Base-by-base conservation (phyloP, 2,329 filamentous ascomycete genomes). In the Passalora sequoiae region DNA sequence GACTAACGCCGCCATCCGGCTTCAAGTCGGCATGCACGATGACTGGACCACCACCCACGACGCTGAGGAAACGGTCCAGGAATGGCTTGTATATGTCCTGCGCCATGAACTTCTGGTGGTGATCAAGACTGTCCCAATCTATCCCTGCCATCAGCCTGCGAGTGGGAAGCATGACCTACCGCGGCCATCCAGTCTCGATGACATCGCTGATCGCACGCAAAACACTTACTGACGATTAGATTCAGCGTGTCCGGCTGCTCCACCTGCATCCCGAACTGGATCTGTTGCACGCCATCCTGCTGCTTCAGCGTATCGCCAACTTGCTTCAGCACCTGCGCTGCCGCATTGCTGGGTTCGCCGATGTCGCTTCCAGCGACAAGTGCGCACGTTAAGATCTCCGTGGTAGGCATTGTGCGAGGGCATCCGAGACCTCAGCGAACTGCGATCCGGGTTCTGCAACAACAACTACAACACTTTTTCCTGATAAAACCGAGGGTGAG, bases 51-150 rank as follows among this genome's bases (percentile, higher is more conserved):
- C 53, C 59, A 31, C 46, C 52, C 17, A 66, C 42, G 19, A 70
- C 51, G 2, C 52, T 46, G 3, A 31, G 24, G 25, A 71, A 40
- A 13, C 45, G 47, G 4, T 62, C 43, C 4, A 65, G 36, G 50
- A 74, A 71, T 2, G 66, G 57, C 0, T 25, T 36, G 57, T 74
- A 75, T 16, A 33, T 42, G 6, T 61, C 55, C 1, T 55, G 58
- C 2, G 49, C 32, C 35, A 62, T 63, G 60, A 75, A 75, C 19
- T 53, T 43, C 30, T 65, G 46, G 61, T 75, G 70, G 5, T 55
- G 22, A 15, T 60, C 50, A 25, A 69, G 36, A 22, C 50, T 58
- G 15, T 67, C 62, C 73, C 72, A 76, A 25, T 68, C 71, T 74
- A 41, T 38, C 19, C 6, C 6, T 31, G 24, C 16, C 28, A 32